Conservation (phyloP, 345 rosid species). For the Camelina laxa region DNA sequence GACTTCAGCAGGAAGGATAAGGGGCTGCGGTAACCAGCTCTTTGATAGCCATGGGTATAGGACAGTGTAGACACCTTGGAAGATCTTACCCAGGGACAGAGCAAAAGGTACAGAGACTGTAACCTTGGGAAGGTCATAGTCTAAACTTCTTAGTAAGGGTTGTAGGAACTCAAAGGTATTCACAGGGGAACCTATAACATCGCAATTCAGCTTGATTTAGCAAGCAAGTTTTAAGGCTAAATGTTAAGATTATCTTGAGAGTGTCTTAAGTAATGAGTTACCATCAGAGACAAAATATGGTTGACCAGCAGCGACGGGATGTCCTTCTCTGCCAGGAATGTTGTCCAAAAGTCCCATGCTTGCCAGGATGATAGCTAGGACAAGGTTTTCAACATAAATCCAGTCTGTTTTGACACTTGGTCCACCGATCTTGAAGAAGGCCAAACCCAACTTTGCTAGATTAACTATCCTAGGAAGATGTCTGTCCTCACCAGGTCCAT, state of each 20-base stretch:
- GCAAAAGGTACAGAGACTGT: slow-evolving; percentile 63
- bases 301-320: slow-evolving; percentile 87
- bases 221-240: background rate
- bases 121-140: slow-evolving; percentile 67
- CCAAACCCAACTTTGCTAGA: slow-evolving; percentile 69
- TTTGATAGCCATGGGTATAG: slow-evolving; percentile 79
- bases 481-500: slow-evolving; percentile 95
- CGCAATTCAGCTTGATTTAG: background rate
- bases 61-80: slow-evolving; percentile 61
- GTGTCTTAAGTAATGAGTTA: slow-evolving; percentile 38
- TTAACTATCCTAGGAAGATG: slow-evolving; percentile 86
- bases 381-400: slow-evolving; percentile 89
- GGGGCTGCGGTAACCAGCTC: slow-evolving; percentile 90
- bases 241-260: background rate
- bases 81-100: slow-evolving; percentile 61
- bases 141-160: slow-evolving; percentile 71
- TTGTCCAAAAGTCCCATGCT: slow-evolving; percentile 93
- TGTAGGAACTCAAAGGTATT: slow-evolving; percentile 83
- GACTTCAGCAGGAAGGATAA: slow-evolving; percentile 90
- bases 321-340: slow-evolving; percentile 71
- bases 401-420: slow-evolving; percentile 80
- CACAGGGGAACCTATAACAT: slow-evolving; percentile 73
- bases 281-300: slow-evolving; percentile 96
- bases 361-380: slow-evolving; percentile 73
- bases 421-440: slow-evolving; percentile 67